Base-by-base conservation (phyloP, 495 filamentous ascomycete species). In the Xylaria bambusicola region DNA sequence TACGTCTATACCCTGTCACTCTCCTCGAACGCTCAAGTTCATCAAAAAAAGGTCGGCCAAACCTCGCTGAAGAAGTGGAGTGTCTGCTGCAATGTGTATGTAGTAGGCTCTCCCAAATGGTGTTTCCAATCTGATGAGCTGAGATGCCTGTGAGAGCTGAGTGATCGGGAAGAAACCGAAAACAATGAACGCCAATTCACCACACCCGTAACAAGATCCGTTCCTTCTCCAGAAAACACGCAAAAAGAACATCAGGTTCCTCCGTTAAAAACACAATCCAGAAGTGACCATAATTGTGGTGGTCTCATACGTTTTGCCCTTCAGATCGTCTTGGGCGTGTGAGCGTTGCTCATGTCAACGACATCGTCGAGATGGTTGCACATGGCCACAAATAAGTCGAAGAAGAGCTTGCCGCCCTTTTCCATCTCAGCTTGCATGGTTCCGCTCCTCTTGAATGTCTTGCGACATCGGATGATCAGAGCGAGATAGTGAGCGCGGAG, bases 381-480 rank as follows among this genome's bases (percentile, higher is more conserved):
- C 89, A 97, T 89, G 61, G 92, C 91, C 66, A 96, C 92, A 75
- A 96, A 97, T 73, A 97, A 81, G 82, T 96, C 92, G 77, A 97
- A 97, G 82, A 96, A 97, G 71, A 96, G 82, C 79, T 89, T 86
- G 69, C 86, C 87, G 68, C 87, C 91, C 73, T 85, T 86, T 77
- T 95, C 89, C 92, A 97, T 96, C 82, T 97, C 92, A 80, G 88
- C 86, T 84, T 96, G 91, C 92, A 97, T 93, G 67, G 91, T 96
- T 72, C 91, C 92, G 78, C 92, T 96, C 73, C 86, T 84, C 86
- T 95, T 96, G 80, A 97, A 97, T 64, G 88, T 93, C 81, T 90
- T 89, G 73, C 92, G 89, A 77, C 87, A 90, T 74, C 91, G 84
- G 80, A 97, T 95, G 72, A 97, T 94, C 74, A 96, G 85, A 68